phyloP scores from a whole-genome alignment of 78 protist species.

The Dictyostelium firmibasis region DNA sequence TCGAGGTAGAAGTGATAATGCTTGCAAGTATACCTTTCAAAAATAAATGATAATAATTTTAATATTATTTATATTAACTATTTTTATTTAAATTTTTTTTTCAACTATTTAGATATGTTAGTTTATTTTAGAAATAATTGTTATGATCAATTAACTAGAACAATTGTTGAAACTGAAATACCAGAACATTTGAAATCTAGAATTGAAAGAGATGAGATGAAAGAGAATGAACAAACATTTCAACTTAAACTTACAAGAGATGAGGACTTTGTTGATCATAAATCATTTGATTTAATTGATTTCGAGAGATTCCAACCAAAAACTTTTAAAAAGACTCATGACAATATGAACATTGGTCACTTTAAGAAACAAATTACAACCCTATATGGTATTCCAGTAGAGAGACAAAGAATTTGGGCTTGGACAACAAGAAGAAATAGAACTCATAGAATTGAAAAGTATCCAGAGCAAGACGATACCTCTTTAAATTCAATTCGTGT shows the following conservation, averaged over 20 bases:
- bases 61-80: background rate
- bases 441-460: conserved; percentile 34
- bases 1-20: background rate
- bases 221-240: conserved; percentile 3
- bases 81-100: conserved; percentile 57
- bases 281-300: conserved; percentile 32
- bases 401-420: conserved; percentile 68
- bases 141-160: conserved; percentile 19
- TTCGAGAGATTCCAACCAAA: conserved; percentile 6
- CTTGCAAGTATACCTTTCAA: background rate
- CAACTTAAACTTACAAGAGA: conserved; percentile 22
- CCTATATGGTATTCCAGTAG: conserved; percentile 52
- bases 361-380: conserved; percentile 54
- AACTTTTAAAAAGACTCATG: background rate
- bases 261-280: conserved; percentile 49
- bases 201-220: conserved; percentile 49
- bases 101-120: conserved; percentile 90
- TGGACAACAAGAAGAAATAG: conserved; percentile 56
- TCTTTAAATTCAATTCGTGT: background rate
- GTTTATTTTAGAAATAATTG: conserved; percentile 89
- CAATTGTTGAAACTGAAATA: conserved; percentile 44
- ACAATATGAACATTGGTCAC: conserved; percentile 19
- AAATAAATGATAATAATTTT: background rate
- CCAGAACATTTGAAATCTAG: conserved; percentile 52
- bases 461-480: conserved; percentile 57